Conservation (phyloP, 1,139 yeast species). For the Spathaspora sp. region DNA sequence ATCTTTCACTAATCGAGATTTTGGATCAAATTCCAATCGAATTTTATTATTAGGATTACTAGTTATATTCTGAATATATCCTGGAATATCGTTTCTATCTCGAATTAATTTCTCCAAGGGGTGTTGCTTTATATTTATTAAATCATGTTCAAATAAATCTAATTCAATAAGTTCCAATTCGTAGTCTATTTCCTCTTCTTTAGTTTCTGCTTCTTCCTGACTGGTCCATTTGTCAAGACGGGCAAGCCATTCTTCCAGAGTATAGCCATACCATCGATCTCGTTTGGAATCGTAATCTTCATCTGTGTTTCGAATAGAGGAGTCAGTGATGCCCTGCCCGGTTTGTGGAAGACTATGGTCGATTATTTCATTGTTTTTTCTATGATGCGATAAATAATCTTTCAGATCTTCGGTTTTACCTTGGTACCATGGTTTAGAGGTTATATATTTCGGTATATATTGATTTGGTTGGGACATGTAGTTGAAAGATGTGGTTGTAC, state of each 20-base stretch:
- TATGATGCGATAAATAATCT: conserved; percentile 26
- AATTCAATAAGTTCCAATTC: conserved; percentile 50
- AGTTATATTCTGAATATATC: conserved; percentile 29
- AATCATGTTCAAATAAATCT: conserved; percentile 32
- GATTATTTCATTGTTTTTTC: conserved; percentile 22
- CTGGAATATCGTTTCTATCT: conserved; percentile 54
- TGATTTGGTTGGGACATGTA: conserved; percentile 15
- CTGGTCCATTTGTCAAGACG: conserved; percentile 42
- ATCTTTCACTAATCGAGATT: conserved; percentile 51
- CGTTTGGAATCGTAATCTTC: conserved; percentile 66
- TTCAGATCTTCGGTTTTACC: conserved; percentile 10
- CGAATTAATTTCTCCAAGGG: conserved; percentile 40
- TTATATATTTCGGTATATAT: conserved; percentile 32
- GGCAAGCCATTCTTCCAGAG: conserved; percentile 56
- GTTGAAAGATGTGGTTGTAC: too few species aligned
- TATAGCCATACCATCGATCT: conserved; percentile 79
- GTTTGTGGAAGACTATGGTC: conserved; percentile 33
- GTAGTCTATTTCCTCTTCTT: conserved; percentile 49
- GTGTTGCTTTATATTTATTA: conserved; percentile 33
- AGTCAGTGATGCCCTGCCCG: conserved; percentile 36
- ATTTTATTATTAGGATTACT: conserved; percentile 13
- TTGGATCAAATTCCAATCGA: conserved; percentile 51
- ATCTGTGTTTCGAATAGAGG: conserved; percentile 22
- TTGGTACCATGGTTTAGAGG: conserved; percentile 30
- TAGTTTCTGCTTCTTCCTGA: conserved; percentile 20